A percentile compares a stretch with the other conserved stretches of the same genome.
Conservation (phyloP, 495 filamentous ascomycete genomes). For the Aspergillus homomorphus region DNA sequence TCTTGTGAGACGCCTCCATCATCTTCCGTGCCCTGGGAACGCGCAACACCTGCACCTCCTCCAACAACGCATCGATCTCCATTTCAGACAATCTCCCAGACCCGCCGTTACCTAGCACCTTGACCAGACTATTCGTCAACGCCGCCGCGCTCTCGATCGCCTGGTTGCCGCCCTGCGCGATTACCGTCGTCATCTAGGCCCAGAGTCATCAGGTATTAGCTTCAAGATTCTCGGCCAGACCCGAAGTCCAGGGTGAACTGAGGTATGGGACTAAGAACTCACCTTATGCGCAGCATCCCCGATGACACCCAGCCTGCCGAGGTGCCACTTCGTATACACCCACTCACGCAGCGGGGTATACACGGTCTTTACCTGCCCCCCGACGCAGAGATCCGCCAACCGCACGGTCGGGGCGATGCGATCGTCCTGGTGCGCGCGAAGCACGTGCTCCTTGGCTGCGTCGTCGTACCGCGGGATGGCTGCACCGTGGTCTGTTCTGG, state of each 20-base stretch:
- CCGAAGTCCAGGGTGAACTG: not conserved
- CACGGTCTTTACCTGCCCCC: slow-evolving; percentile 9
- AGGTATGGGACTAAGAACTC: too few species aligned
- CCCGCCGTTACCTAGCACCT: not conserved
- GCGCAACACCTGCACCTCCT: slow-evolving; percentile 7
- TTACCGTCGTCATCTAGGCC: slow-evolving; percentile 1
- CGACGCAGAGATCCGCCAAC: slow-evolving; percentile 18
- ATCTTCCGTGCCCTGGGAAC: not conserved
- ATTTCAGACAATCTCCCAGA: not conserved
- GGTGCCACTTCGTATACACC: slow-evolving; percentile 26
- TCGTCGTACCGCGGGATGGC: slow-evolving; percentile 39
- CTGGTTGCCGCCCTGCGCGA: slow-evolving; percentile 10
- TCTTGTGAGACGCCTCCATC: slow-evolving; percentile 1
- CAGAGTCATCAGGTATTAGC: not conserved
- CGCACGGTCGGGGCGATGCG: slow-evolving; percentile 25
- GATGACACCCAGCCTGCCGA: slow-evolving; percentile 22
- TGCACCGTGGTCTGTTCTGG: slow-evolving; percentile 21
- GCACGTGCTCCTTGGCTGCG: slow-evolving; percentile 21
- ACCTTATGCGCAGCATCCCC: slow-evolving; percentile 31
- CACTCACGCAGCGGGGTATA: slow-evolving; percentile 23
- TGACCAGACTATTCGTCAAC: slow-evolving; percentile 7
- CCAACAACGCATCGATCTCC: slow-evolving; percentile 11
- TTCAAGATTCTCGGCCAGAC: not conserved
- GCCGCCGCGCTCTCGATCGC: slow-evolving; percentile 6
- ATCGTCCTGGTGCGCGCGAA: slow-evolving; percentile 26